A percentile compares a stretch with the other conserved stretches of the same genome.
phyloP scores from a whole-genome alignment of 805 yeast species.

The Candida saitoana region DNA sequence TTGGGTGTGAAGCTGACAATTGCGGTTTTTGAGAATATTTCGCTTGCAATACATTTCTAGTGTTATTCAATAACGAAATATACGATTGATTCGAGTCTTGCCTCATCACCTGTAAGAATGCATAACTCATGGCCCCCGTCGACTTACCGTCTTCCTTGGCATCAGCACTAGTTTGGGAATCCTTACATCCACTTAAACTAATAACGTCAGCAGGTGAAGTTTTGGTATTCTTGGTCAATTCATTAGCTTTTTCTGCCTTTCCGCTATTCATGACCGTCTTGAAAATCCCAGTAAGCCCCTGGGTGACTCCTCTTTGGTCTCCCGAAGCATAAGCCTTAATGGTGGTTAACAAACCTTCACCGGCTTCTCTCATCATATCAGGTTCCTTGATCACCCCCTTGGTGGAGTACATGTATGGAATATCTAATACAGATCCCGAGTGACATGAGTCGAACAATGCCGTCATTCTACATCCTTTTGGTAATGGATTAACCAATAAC shows the following conservation, averaged over 20 bases:
- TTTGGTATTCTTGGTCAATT: conserved; percentile 50
- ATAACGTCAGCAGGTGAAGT: conserved; percentile 75
- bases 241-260: conserved; percentile 20
- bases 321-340: conserved; percentile 59
- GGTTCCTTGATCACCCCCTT: conserved; percentile 83
- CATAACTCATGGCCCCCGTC: conserved; percentile 85
- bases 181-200: conserved; percentile 77
- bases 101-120: conserved; percentile 62
- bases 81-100: conserved; percentile 65
- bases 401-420: conserved; percentile 77
- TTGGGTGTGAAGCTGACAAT: conserved; percentile 75
- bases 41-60: conserved; percentile 57
- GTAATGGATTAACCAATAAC: conserved; percentile 64
- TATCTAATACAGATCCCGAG: conserved; percentile 76
- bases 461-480: conserved; percentile 70
- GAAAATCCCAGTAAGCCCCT: conserved; percentile 30
- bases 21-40: conserved; percentile 84
- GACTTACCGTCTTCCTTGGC: conserved; percentile 65
- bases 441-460: conserved; percentile 85
- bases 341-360: conserved; percentile 58
- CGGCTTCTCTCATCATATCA: conserved; percentile 70
- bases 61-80: conserved; percentile 62
- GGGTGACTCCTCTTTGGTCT: conserved; percentile 42
- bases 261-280: conserved; percentile 20
- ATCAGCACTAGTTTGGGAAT: conserved; percentile 76